These are phyloP conservation scores for Termitomyces bulborhizus DNA, from an alignment of 768 basidiomycete genomes.

Conservation along the genomic window DNA sequence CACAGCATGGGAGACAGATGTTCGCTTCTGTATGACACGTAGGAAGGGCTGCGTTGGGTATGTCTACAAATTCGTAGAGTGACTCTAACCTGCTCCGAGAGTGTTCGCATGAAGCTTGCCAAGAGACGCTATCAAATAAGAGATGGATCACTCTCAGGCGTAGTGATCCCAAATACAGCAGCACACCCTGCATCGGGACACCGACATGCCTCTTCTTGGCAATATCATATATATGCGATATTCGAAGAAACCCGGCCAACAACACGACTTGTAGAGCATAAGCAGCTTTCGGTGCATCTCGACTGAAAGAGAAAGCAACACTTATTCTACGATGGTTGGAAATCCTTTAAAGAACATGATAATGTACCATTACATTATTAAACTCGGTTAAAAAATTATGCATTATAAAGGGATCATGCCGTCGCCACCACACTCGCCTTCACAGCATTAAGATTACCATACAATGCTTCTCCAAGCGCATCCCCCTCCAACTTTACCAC, in stretches of 20 bases:
- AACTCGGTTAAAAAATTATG: background rate
- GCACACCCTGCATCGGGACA: background rate
- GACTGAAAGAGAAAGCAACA: background rate
- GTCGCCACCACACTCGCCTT: slow-evolving; percentile 1
- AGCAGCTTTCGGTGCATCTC: background rate
- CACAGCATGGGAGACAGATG: background rate
- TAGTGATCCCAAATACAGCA: background rate
- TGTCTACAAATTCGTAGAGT: too few relatives aligned
- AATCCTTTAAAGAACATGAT: background rate
- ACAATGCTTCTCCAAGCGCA: slow-evolving; percentile 34
- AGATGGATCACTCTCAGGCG: too few relatives aligned
- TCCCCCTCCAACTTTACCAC: slow-evolving; percentile 44
- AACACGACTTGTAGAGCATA: background rate
- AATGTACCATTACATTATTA: background rate
- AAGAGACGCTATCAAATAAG: too few relatives aligned
- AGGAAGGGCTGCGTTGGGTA: background rate
- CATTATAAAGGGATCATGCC: slow-evolving; percentile 1
- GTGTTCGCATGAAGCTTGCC: background rate
- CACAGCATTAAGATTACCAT: slow-evolving; percentile 27
- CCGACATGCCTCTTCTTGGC: too few relatives aligned
- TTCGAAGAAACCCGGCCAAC: background rate
- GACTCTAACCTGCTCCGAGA: background rate
- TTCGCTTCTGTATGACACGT: background rate
- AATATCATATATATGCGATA: background rate
- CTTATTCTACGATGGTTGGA: background rate